phyloP scores from a whole-genome alignment of 1,284 basidiomycete species.

The Sphagnurus paluster region DNA sequence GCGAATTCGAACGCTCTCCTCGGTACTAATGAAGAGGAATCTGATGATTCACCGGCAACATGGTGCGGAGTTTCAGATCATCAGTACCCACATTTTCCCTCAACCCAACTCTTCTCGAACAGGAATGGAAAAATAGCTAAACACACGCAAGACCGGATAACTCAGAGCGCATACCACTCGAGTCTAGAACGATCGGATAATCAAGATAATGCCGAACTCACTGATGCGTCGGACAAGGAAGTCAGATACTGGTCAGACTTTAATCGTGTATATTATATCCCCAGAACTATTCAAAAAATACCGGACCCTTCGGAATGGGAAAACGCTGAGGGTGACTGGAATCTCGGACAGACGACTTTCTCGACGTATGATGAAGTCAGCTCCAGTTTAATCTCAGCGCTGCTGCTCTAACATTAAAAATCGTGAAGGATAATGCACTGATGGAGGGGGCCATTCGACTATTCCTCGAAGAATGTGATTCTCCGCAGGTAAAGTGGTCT shows the following conservation, averaged over 20 bases:
- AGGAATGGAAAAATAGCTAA: slow-evolving; percentile 56
- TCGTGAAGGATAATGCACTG: slow-evolving; percentile 48
- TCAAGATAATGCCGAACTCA: slow-evolving; percentile 14
- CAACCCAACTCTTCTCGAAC: slow-evolving; percentile 8
- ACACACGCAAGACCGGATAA: slow-evolving; percentile 52
- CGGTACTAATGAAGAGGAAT: slow-evolving; percentile 27
- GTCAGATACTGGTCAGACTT: slow-evolving; percentile 80
- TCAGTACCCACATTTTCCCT: slow-evolving; percentile 3
- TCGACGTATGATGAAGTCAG: slow-evolving; percentile 53
- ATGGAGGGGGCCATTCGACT: slow-evolving; percentile 68
- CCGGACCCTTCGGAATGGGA: slow-evolving; percentile 60
- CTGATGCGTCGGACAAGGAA: slow-evolving; percentile 23
- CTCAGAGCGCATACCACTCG: slow-evolving; percentile 56
- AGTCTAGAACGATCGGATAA: slow-evolving; percentile 39
- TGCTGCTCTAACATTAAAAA: background rate
- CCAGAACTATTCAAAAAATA: slow-evolving; percentile 62
- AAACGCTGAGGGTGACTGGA: slow-evolving; percentile 56
- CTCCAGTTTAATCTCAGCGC: background rate
- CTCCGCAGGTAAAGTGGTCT: slow-evolving; percentile 54
- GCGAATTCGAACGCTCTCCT: slow-evolving; percentile 41
- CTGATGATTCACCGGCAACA: slow-evolving; percentile 20
- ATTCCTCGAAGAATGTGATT: slow-evolving; percentile 74
- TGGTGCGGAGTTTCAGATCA: slow-evolving; percentile 30
- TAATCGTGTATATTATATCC: slow-evolving; percentile 65
- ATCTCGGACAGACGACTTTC: slow-evolving; percentile 51